Evolutionary conservation across 176 grass and related monocot species (phyloP).

Genomic region (barley (Hordeum vulgare)): DNA sequence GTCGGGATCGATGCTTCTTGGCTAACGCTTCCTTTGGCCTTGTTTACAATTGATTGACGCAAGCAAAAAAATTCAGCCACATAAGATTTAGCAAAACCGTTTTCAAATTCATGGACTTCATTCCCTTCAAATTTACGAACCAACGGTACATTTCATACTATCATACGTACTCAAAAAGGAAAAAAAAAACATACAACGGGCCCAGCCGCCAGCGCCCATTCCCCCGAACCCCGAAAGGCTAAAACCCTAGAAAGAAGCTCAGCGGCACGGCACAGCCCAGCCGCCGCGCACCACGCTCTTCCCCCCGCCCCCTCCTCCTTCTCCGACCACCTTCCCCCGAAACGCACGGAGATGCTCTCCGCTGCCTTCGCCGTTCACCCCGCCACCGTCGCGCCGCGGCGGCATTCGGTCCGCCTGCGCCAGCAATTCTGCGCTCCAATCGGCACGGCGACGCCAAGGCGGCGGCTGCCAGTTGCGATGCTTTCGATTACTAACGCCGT

Average conservation of each 20-base stretch:
- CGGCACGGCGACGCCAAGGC: background rate
- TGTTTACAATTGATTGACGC: no score
- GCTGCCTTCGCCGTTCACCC: constrained; percentile 7
- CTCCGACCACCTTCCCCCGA: background rate
- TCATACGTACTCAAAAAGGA: background rate
- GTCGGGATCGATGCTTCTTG: no score
- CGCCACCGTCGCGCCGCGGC: background rate
- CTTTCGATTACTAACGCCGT: constrained; percentile 16
- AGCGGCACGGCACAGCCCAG: background rate
- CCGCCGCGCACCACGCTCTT: background rate
- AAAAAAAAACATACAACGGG: background rate
- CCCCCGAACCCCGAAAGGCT: background rate
- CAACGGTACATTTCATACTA: background rate
- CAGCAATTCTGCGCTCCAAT: background rate
- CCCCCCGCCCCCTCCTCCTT: background rate
- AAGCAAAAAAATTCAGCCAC: no score
- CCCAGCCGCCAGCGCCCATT: background rate
- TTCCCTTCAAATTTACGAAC: background rate
- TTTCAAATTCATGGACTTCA: background rate
- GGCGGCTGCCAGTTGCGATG: background rate
- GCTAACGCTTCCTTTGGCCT: no score
- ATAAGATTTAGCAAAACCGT: no score
- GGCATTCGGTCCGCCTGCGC: background rate
- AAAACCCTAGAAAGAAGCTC: background rate
- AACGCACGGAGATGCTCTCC: constrained; percentile 11